Evolutionary conservation across 2,329 filamentous ascomycete species (phyloP), one percentile per base, ranked within the genome.

Genomic region (Calonectria henricotiae): DNA sequence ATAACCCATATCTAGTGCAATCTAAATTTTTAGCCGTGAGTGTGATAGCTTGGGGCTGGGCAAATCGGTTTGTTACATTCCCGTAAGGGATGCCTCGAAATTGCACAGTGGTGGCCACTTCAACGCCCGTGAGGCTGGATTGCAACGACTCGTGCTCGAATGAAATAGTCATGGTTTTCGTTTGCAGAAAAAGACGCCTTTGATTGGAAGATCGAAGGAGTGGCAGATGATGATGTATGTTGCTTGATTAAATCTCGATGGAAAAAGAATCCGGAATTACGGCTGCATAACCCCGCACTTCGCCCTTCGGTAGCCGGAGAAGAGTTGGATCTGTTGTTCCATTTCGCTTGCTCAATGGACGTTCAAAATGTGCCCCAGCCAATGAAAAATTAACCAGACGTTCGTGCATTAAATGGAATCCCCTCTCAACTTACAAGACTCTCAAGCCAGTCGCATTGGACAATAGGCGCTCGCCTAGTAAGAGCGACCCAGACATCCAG

Each of bases 61-160:
- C 39, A 30, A 70, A 70, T 23, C 68, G 65, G 23, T 55, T 37
- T 2, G 68, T 9, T n/a, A 70, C 35, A 27, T 49, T 41, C 5
- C 68, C 68, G 13, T 70, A 70, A 1, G 68, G 68, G 25, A 70
- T 68, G 58, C 68, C 68, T 25, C 68, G 64, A 25, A 67, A 70
- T 17, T 70, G 68, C 4, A 25, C 62, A 1, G 47, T 51, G 5
- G 55, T 23, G 11, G 39, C 25, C 8, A 62, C 11, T 37, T 62
- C 62, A 27, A 62, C 39, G 1, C 58, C 68, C 3, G 17, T 27
- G 6, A 68, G 60, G 12, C 39, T 63, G 1, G 58, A 47, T 1
- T 30, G 20, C 5, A 68, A 35, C 3, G 65, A 47, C 5, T 8
- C 2, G 13, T 68, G 65, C 6, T 55, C 1, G 20, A 68, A 30